A percentile compares a stretch with the other conserved stretches of the same genome.
phyloP scores from a whole-genome alignment of 2,329 filamentous ascomycete species.

The Thielaviopsis euricoi region DNA sequence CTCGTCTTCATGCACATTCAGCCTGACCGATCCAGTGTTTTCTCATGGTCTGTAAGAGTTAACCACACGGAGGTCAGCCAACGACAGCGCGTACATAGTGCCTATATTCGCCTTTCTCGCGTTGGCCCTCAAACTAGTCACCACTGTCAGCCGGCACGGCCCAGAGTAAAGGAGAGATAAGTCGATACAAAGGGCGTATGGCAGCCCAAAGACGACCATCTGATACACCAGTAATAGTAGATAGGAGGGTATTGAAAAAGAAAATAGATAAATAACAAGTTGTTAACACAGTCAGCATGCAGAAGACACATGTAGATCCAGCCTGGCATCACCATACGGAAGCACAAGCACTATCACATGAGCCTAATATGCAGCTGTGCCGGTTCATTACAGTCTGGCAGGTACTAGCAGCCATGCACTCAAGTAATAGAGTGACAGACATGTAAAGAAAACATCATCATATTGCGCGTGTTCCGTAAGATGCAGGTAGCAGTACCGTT shows the following conservation, averaged over 20 bases:
- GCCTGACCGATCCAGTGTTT: too few species aligned
- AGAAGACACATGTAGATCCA: not conserved
- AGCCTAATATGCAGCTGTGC: not conserved
- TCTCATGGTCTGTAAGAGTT: too few species aligned
- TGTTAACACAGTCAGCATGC: not conserved
- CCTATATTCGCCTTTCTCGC: too few species aligned
- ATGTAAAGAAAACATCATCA: not conserved
- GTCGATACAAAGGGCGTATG: not conserved
- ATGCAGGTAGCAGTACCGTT: too few species aligned
- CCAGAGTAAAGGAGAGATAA: not conserved
- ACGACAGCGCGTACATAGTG: too few species aligned
- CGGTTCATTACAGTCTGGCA: not conserved
- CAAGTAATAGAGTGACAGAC: not conserved
- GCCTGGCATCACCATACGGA: not conserved
- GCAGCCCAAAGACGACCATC: not conserved
- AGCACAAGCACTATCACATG: not conserved
- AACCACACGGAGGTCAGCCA: too few species aligned
- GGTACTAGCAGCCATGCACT: not conserved
- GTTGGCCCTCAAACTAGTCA: not conserved
- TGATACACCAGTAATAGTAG: not conserved
- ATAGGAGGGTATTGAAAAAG: not conserved
- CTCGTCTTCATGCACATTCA: too few species aligned
- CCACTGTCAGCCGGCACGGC: not conserved
- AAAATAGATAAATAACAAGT: too few species aligned
- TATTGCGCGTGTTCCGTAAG: not conserved